Conservation (phyloP, 441 rosid species). For the Populus hybrid region DNA sequence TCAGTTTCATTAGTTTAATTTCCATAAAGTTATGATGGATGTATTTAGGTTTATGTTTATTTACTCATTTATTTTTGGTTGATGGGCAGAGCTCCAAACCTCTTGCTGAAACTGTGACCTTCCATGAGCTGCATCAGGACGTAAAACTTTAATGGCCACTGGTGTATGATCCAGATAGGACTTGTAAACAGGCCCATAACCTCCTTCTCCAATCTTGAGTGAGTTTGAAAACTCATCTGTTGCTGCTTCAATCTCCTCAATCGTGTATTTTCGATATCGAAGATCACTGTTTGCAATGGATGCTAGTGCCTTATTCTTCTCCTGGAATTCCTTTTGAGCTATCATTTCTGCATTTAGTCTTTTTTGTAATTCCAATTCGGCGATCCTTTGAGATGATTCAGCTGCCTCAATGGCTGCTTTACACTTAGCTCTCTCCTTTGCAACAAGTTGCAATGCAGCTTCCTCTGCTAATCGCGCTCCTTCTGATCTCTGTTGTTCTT, state of each 20-base stretch:
- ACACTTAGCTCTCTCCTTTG: constrained; percentile 65
- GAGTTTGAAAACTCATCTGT: constrained; percentile 45
- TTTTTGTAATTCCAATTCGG: constrained; percentile 62
- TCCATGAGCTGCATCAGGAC: constrained; percentile 86
- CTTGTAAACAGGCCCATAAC: constrained; percentile 83
- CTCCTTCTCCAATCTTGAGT: constrained; percentile 89
- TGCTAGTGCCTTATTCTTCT: constrained; percentile 29
- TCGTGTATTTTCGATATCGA: constrained; percentile 57
- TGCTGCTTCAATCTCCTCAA: constrained; percentile 77
- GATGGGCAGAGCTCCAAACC: constrained; percentile 22
- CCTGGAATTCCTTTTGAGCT: constrained; percentile 44
- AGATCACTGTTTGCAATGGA: constrained; percentile 26
- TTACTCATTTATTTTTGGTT: not conserved
- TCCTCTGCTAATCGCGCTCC: constrained; percentile 59
- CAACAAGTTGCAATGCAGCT: constrained; percentile 59
- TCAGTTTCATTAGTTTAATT: not conserved
- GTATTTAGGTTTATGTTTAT: not conserved
- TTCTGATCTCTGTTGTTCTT: constrained; percentile 47
- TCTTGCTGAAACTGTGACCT: constrained; percentile 79
- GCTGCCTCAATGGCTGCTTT: constrained; percentile 69
- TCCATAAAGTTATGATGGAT: not conserved
- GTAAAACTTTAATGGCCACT: constrained; percentile 76
- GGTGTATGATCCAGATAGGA: constrained; percentile 63
- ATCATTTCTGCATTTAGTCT: constrained; percentile 53
- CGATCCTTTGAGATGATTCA: constrained; percentile 51